Evolutionary conservation across 495 filamentous ascomycete genomes (phyloP).

Genomic region (Aspergillus cavernicola): DNA sequence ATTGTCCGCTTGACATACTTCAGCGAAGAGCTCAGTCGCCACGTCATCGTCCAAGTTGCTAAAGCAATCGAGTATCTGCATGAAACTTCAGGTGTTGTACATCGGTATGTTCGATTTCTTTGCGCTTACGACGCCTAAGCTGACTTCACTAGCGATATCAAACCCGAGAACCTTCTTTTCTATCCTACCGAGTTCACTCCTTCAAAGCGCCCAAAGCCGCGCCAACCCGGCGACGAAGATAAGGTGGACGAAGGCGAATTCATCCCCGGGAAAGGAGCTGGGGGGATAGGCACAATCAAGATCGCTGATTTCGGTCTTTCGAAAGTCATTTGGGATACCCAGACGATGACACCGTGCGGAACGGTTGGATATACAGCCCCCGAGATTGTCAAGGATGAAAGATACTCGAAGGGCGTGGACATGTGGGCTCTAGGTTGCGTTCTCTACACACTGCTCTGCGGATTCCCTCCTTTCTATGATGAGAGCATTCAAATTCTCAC

Average conservation of each 20-base stretch:
- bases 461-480: constrained; percentile 98
- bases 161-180: constrained; percentile 96
- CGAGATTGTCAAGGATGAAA: constrained; percentile 97
- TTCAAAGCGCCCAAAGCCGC: constrained; percentile 72
- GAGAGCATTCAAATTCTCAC: constrained; percentile 96
- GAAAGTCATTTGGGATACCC: constrained; percentile 96
- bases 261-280: constrained; percentile 73
- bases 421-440: constrained; percentile 99
- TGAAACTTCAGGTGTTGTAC: constrained; percentile 90
- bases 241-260: constrained; percentile 98
- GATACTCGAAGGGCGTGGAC: constrained; percentile 97
- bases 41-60: constrained; percentile 92
- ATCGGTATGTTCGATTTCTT: constrained; percentile 65
- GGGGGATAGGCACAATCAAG: constrained; percentile 93
- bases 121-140: not conserved
- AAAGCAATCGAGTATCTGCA: constrained; percentile 92
- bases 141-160: constrained; percentile 74
- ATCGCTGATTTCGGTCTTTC: constrained; percentile 97
- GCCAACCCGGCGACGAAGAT: constrained; percentile 84
- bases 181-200: constrained; percentile 79
- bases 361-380: constrained; percentile 99
- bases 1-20: constrained; percentile 98
- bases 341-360: constrained; percentile 99
- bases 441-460: constrained; percentile 92
- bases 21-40: constrained; percentile 89